Evolutionary conservation across 805 yeast species (phyloP).

Genomic region (Sporopachydermia quercuum): DNA sequence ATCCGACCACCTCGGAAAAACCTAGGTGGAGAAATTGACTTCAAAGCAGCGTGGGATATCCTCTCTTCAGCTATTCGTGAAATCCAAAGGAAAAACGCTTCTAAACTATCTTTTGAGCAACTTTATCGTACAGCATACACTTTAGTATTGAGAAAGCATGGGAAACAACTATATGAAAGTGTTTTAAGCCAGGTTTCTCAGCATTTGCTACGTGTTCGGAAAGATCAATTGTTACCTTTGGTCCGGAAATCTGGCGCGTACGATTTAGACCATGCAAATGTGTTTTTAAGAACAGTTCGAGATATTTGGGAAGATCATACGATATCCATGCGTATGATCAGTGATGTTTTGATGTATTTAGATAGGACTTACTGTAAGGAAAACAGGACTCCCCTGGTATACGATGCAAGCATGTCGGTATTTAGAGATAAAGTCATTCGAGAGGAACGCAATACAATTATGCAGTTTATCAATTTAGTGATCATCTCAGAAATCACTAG

Average conservation of each 20-base stretch:
- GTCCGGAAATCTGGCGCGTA: constrained; percentile 10
- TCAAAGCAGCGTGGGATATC: constrained; percentile 51
- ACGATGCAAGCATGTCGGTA: constrained; percentile 57
- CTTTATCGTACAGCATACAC: constrained; percentile 69
- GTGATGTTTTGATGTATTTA: constrained; percentile 76
- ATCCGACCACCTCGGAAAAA: constrained; percentile 11
- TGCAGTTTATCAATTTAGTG: constrained; percentile 30
- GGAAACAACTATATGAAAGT: constrained; percentile 47
- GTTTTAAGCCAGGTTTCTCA: constrained; percentile 33
- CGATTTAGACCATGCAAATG: constrained; percentile 11
- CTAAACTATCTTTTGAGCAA: constrained; percentile 66
- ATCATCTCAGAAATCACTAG: constrained; percentile 40
- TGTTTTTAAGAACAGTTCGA: constrained; percentile 20
- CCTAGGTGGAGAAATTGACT: constrained; percentile 29
- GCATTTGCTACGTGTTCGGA: constrained; percentile 22
- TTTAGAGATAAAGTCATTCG: constrained; percentile 50
- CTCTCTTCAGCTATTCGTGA: constrained; percentile 54
- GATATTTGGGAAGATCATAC: constrained; percentile 59
- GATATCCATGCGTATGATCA: constrained; percentile 57
- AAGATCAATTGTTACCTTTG: constrained; percentile 8
- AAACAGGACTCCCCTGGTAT: constrained; percentile 40
- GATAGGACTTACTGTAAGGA: constrained; percentile 77
- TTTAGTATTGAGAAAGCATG: constrained; percentile 55
- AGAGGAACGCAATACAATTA: constrained; percentile 33
- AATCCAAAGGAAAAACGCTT: constrained; percentile 59